phyloP scores from a whole-genome alignment of 495 filamentous ascomycete species.

The Podospora tetraspora region DNA sequence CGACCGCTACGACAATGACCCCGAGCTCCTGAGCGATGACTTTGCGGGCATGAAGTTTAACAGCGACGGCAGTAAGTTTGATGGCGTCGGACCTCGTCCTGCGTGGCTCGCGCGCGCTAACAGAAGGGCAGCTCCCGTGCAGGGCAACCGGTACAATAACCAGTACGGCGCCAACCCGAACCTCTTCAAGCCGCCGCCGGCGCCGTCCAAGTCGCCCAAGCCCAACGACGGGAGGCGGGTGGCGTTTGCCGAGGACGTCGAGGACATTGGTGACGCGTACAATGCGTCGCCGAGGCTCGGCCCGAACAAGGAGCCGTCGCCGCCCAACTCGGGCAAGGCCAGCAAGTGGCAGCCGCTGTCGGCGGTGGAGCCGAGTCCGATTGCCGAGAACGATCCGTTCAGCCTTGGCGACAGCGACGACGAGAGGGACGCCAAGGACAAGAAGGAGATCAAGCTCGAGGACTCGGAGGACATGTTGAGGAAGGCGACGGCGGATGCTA shows the following conservation, averaged over 20 bases:
- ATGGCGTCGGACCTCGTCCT: not conserved
- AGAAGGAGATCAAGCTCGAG: constrained; percentile 49
- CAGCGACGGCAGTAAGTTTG: constrained; percentile 61
- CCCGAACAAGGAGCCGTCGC: constrained; percentile 26
- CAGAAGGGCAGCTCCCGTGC: constrained; percentile 24
- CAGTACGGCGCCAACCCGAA: constrained; percentile 66
- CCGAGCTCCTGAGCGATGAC: constrained; percentile 80
- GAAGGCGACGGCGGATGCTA: constrained; percentile 63
- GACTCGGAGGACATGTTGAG: constrained; percentile 69
- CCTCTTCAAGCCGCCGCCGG: constrained; percentile 68
- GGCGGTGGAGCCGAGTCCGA: constrained; percentile 78
- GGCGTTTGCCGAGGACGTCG: constrained; percentile 68
- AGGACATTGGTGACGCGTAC: constrained; percentile 69
- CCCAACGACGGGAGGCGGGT: constrained; percentile 62
- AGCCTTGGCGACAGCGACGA: constrained; percentile 94
- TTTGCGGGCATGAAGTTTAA: constrained; percentile 84
- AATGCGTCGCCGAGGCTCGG: constrained; percentile 51
- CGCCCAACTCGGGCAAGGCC: constrained; percentile 49
- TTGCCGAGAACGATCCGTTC: constrained; percentile 90
- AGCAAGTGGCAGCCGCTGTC: constrained; percentile 98
- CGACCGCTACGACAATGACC: constrained; percentile 93
- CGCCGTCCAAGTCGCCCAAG: constrained; percentile 51
- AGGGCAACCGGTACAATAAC: constrained; percentile 33
- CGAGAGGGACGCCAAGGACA: constrained; percentile 60
- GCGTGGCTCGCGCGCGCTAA: not conserved